phyloP scores from a whole-genome alignment of 2,329 filamentous ascomycete genomes.

The Verticillium klebahnii region DNA sequence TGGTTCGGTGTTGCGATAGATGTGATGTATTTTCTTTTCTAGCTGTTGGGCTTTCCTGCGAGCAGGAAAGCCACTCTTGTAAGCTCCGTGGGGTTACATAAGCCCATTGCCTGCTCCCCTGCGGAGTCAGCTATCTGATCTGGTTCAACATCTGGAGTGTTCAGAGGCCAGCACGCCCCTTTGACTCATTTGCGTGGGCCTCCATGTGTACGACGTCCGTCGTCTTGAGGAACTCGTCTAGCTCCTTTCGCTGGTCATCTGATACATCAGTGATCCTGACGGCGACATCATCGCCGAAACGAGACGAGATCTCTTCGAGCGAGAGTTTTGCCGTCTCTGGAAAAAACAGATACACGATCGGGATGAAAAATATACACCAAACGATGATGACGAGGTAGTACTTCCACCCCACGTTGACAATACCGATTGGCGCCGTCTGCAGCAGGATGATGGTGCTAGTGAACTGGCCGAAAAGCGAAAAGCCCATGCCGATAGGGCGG shows the following conservation, averaged over 20 bases:
- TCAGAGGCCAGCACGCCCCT: too few relatives aligned
- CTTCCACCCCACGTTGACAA: slow-evolving; percentile 42
- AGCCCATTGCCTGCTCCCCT: too few relatives aligned
- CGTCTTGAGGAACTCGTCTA: slow-evolving; percentile 17
- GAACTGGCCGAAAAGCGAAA: slow-evolving; percentile 46
- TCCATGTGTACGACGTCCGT: slow-evolving; percentile 6
- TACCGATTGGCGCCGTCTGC: slow-evolving; percentile 38
- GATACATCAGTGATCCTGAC: slow-evolving; percentile 38
- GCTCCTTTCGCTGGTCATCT: slow-evolving; percentile 16
- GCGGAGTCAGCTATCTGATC: too few relatives aligned
- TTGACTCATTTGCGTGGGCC: background rate
- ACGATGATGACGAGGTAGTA: slow-evolving; percentile 43
- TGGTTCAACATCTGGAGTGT: too few relatives aligned
- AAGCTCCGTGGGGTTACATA: too few relatives aligned
- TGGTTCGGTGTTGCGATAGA: too few relatives aligned
- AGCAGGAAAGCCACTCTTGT: too few relatives aligned
- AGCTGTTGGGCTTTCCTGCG: too few relatives aligned
- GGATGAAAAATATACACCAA: slow-evolving; percentile 35
- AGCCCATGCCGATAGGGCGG: slow-evolving; percentile 45
- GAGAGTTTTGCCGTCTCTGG: slow-evolving; percentile 36
- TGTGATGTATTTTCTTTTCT: too few relatives aligned
- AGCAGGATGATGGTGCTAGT: slow-evolving; percentile 42
- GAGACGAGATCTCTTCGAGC: slow-evolving; percentile 38
- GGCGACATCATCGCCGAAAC: slow-evolving; percentile 46
- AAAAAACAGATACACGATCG: slow-evolving; percentile 35